A percentile compares a stretch with the other conserved stretches of the same genome.
Evolutionary conservation across 2,329 filamentous ascomycete genomes (phyloP).

Genomic region (Colletotrichum cordylinicola): DNA sequence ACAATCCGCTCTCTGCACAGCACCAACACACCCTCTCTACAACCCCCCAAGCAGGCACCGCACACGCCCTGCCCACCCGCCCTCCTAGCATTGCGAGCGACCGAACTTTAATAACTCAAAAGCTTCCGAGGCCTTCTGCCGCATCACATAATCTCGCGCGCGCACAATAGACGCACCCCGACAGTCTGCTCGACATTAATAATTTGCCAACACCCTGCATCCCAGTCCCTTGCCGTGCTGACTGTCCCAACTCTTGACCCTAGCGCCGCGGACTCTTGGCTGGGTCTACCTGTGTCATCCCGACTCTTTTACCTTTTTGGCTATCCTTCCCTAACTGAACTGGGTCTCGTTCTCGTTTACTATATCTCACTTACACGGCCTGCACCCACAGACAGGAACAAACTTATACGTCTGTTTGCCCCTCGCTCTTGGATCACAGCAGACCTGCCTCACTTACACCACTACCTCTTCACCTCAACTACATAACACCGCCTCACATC

Average conservation of each 20-base stretch:
- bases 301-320: slow-evolving; percentile 10
- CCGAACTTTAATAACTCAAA: slow-evolving; percentile 18
- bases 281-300: slow-evolving; percentile 23
- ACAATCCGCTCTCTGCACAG: background rate
- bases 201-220: slow-evolving; percentile 18
- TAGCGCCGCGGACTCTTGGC: slow-evolving; percentile 16
- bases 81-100: slow-evolving; percentile 14
- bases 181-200: slow-evolving; percentile 20
- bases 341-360: slow-evolving; percentile 14
- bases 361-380: slow-evolving; percentile 20
- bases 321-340: slow-evolving; percentile 8
- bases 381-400: background rate
- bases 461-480: background rate
- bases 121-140: slow-evolving; percentile 17
- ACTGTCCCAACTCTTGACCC: slow-evolving; percentile 12
- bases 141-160: slow-evolving; percentile 21
- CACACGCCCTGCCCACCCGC: background rate
- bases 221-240: slow-evolving; percentile 14
- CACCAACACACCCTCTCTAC: background rate
- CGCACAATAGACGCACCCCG: slow-evolving; percentile 22
- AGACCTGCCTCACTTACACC: background rate
- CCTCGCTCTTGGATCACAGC: background rate
- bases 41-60: background rate
- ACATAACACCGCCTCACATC: background rate
- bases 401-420: slow-evolving; percentile 14